phyloP scores from a whole-genome alignment of 2,329 filamentous ascomycete species.

The Allantophomopsis lycopodina region DNA sequence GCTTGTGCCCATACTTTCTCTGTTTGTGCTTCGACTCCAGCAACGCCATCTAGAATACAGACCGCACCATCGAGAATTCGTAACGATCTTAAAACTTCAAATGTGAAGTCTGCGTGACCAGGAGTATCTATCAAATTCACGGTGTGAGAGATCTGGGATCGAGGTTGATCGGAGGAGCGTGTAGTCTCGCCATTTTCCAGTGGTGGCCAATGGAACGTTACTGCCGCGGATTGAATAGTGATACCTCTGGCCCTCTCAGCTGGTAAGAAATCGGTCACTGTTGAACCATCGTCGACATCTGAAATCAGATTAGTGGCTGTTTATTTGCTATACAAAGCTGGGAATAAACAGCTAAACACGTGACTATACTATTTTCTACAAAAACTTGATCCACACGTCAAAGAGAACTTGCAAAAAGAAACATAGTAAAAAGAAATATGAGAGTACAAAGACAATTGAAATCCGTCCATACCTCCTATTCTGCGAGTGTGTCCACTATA shows the following conservation, averaged over 20 bases:
- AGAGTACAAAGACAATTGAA: not conserved
- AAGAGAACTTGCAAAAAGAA: no score
- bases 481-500: slow-evolving; percentile 83
- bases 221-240: slow-evolving; percentile 93
- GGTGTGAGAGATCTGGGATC: slow-evolving; percentile 44
- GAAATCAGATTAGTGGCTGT: not conserved
- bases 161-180: slow-evolving; percentile 22
- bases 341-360: not conserved
- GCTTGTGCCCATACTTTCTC: slow-evolving; percentile 94
- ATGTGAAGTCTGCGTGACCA: slow-evolving; percentile 93
- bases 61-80: slow-evolving; percentile 80
- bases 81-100: slow-evolving; percentile 85
- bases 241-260: slow-evolving; percentile 87
- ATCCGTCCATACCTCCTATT: slow-evolving; percentile 46
- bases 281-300: slow-evolving; percentile 94
- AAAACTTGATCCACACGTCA: not conserved
- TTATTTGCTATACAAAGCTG: not conserved
- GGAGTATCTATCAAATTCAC: slow-evolving; percentile 94
- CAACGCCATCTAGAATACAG: slow-evolving; percentile 86
- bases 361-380: not conserved
- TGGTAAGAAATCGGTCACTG: slow-evolving; percentile 91
- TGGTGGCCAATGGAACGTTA: slow-evolving; percentile 87
- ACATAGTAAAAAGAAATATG: not conserved
- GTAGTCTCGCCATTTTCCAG: slow-evolving; percentile 12
- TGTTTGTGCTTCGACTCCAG: slow-evolving; percentile 91